These are phyloP conservation scores for Peronospora farinosa DNA, from an alignment of 352 stramenopile species.

Conservation along the genomic window DNA sequence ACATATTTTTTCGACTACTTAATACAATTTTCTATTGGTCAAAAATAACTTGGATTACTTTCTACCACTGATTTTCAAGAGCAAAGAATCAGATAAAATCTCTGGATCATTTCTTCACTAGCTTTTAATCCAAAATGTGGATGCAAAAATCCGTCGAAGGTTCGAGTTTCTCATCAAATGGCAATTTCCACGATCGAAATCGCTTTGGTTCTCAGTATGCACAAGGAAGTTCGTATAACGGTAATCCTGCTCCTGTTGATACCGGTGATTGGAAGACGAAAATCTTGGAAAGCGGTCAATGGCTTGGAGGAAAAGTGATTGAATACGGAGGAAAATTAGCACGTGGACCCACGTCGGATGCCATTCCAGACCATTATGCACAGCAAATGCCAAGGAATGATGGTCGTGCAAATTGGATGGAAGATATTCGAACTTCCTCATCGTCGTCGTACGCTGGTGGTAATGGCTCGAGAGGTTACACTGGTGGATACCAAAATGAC, in stretches of 20 bases:
- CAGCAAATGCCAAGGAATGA: slow-evolving; percentile 54
- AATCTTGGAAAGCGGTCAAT: slow-evolving; percentile 62
- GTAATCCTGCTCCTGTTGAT: slow-evolving; percentile 6
- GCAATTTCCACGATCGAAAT: slow-evolving; percentile 51
- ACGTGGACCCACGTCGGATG: slow-evolving; percentile 34
- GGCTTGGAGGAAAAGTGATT: slow-evolving; percentile 67
- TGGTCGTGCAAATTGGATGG: slow-evolving; percentile 72
- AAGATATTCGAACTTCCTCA: slow-evolving; percentile 56
- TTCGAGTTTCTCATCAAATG: slow-evolving; percentile 26
- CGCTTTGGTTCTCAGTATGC: slow-evolving; percentile 33
- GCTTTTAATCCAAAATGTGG: slow-evolving; percentile 28
- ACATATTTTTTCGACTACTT: no score
- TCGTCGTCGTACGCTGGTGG: slow-evolving; percentile 21
- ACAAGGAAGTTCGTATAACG: slow-evolving; percentile 22
- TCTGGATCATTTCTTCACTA: not conserved
- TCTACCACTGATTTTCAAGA: slow-evolving; percentile 8
- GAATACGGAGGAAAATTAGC: slow-evolving; percentile 57
- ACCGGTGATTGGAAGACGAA: slow-evolving; percentile 64
- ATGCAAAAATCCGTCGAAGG: slow-evolving; percentile 61
- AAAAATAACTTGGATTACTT: not conserved
- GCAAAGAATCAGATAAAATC: slow-evolving; percentile 5
- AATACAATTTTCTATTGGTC: slow-evolving; percentile 5
- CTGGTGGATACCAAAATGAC: slow-evolving; percentile 57
- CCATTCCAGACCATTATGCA: slow-evolving; percentile 40
- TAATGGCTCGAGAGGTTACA: slow-evolving; percentile 11